Conservation (phyloP, 805 yeast species). For the Cyberlindnera americana region DNA sequence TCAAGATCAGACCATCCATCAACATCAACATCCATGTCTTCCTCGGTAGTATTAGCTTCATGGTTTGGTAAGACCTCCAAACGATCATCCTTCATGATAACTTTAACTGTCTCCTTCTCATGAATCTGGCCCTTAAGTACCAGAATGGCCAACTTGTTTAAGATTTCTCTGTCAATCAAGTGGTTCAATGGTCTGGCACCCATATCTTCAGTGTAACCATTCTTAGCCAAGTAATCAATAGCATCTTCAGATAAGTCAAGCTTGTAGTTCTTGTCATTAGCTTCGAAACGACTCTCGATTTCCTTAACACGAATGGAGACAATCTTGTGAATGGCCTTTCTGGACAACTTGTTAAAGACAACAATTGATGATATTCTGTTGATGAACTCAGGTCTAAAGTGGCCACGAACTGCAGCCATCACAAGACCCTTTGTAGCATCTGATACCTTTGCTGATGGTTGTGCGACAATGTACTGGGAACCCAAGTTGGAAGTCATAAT, state of each 20-base stretch:
- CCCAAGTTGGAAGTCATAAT: constrained; percentile 98
- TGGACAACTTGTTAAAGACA: constrained; percentile 88
- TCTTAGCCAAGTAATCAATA: constrained; percentile 71
- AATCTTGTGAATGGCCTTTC: constrained; percentile 88
- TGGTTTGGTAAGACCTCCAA: constrained; percentile 86
- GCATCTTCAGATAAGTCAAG: constrained; percentile 76
- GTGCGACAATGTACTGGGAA: constrained; percentile 79
- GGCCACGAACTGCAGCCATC: constrained; percentile 77
- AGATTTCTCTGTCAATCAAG: constrained; percentile 81
- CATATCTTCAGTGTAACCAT: constrained; percentile 89
- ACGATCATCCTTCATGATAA: constrained; percentile 54
- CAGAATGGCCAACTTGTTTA: constrained; percentile 86
- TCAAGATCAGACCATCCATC: constrained; percentile 61
- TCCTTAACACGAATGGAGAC: constrained; percentile 82
- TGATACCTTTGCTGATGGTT: constrained; percentile 60
- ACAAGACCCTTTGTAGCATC: constrained; percentile 71
- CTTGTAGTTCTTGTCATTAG: constrained; percentile 73
- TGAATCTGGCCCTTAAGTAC: constrained; percentile 80
- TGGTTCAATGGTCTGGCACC: constrained; percentile 98
- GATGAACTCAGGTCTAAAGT: constrained; percentile 96
- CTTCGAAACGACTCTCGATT: constrained; percentile 79
- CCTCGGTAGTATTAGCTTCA: constrained; percentile 42
- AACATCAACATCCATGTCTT: constrained; percentile 33
- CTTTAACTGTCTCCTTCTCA: constrained; percentile 83
- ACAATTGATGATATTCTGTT: constrained; percentile 94